Evolutionary conservation across 1,284 basidiomycete genomes (phyloP).

Genomic region (Boletus holoroseus): DNA sequence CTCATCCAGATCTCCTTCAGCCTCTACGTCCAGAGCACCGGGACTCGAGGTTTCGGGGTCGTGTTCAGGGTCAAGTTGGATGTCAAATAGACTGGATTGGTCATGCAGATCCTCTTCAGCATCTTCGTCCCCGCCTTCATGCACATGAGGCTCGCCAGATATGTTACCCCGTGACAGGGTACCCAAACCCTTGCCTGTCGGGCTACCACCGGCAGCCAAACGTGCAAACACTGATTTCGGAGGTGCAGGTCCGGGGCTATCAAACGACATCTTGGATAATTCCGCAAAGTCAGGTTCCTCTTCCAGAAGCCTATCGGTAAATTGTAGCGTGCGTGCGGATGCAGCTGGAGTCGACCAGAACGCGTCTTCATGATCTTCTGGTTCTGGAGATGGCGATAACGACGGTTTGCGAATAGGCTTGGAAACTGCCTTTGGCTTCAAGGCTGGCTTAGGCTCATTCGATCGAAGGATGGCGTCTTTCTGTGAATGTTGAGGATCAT

Average conservation of each 20-base stretch:
- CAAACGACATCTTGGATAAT: conserved; percentile 47
- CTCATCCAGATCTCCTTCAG: conserved; percentile 23
- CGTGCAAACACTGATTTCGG: conserved; percentile 31
- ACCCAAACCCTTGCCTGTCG: conserved; percentile 9
- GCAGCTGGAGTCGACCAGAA: conserved; percentile 59
- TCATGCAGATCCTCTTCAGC: conserved; percentile 8
- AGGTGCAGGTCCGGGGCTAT: conserved; percentile 40
- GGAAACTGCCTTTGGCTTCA: conserved; percentile 9
- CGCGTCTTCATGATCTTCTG: conserved; percentile 43
- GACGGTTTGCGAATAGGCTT: conserved; percentile 9
- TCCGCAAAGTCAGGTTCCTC: conserved; percentile 56
- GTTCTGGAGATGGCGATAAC: conserved; percentile 21
- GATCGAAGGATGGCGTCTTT: conserved; percentile 40
- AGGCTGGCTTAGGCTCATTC: conserved; percentile 22
- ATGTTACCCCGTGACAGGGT: conserved; percentile 6
- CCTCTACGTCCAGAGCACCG: conserved; percentile 10
- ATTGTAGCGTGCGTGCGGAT: conserved; percentile 51
- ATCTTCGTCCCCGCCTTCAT: conserved; percentile 1
- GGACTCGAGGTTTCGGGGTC: conserved; percentile 1
- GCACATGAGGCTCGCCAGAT: conserved; percentile 3
- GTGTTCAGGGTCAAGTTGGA: conserved; percentile 8
- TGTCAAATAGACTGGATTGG: conserved; percentile 13
- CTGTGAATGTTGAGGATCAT: conserved; percentile 28
- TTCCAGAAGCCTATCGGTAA: conserved; percentile 57
- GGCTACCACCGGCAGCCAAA: conserved; percentile 12